Base-by-base conservation (phyloP, 2,329 filamentous ascomycete species). In the Sarocladiaceae sp. region DNA sequence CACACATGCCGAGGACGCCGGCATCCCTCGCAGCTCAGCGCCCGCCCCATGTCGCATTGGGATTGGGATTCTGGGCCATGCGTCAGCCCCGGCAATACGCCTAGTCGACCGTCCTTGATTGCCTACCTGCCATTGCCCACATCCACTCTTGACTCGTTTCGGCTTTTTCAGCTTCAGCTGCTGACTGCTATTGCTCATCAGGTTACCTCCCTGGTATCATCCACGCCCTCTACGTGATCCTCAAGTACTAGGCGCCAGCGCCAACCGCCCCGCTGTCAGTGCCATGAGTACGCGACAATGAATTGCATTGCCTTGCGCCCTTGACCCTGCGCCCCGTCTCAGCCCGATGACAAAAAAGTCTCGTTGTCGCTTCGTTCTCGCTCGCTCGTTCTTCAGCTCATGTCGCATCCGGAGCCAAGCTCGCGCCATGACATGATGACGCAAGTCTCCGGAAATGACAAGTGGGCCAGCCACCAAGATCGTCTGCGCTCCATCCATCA, bases 201-300 rank as follows among this genome's bases (percentile, higher is more conserved):
- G 74, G 74, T 66, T 78, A 78, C 67, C 80, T 92, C 64, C 87
- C 87, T 58, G 88, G 90, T 71, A 92, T 96, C 75, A 90, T 96
- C 71, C 91, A 96, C 78, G 91, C 91, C 56, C 75, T 96, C 76
- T 96, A 94, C 80, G 92, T 96, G 66, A 94, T 96, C 62, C 79
- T 94, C 64, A 94, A 93, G 74, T 93, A 91, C 69, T 95, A 90
- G 52, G 31, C 33, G 29, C 12, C 29, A 18, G n/a, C 7, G 22
- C 47, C 37, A 10, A 48, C 12, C n/a, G 10, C 12, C 44, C 10
- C 44, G 44, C 18, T 48, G 44, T 17, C 26, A 17, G 28, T 33
- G 44, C n/a, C 17, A n/a, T 18, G 17, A 29, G 4, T 17, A 33
- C 33, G 44, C 44, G 44, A 48, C 26, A 20, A 18, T 48, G 28